Percentiles rank a stretch among this genome's conserved stretches.
phyloP scores from a whole-genome alignment of 306 rosid species.

The Malus fusca region DNA sequence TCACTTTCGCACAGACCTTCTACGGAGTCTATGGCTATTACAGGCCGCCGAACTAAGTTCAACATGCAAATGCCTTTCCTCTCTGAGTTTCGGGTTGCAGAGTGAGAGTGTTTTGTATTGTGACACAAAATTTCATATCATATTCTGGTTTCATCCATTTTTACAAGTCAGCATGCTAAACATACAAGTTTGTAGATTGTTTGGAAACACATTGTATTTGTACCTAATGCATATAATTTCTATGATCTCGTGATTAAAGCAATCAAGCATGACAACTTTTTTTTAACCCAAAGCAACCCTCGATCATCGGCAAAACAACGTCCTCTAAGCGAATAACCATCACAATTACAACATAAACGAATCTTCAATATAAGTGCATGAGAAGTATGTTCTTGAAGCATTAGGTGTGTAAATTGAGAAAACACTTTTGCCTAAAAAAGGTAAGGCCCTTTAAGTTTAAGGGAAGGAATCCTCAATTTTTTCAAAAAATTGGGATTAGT shows the following conservation, averaged over 20 bases:
- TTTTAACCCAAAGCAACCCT: neutral
- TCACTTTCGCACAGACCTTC: slow-evolving; percentile 69
- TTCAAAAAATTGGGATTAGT: no score
- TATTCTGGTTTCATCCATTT: neutral
- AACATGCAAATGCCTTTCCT: neutral
- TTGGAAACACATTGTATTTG: neutral
- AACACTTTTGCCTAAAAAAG: no score
- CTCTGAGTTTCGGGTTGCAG: neutral
- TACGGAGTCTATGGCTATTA: slow-evolving; percentile 59
- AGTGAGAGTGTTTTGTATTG: neutral
- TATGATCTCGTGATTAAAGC: neutral
- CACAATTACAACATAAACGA: neutral
- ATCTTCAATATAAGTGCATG: neutral
- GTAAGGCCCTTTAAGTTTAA: no score
- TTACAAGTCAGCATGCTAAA: no score
- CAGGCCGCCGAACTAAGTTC: slow-evolving; percentile 30
- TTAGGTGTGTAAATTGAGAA: no score
- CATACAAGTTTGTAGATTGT: neutral
- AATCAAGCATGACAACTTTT: neutral
- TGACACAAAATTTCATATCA: neutral
- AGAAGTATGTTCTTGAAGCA: neutral
- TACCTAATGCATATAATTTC: neutral
- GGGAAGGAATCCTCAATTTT: no score
- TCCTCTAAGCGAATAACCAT: neutral
- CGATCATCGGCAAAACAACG: neutral